Evolutionary conservation across 345 rosid species (phyloP).

Genomic region (Syzygium jambos): DNA sequence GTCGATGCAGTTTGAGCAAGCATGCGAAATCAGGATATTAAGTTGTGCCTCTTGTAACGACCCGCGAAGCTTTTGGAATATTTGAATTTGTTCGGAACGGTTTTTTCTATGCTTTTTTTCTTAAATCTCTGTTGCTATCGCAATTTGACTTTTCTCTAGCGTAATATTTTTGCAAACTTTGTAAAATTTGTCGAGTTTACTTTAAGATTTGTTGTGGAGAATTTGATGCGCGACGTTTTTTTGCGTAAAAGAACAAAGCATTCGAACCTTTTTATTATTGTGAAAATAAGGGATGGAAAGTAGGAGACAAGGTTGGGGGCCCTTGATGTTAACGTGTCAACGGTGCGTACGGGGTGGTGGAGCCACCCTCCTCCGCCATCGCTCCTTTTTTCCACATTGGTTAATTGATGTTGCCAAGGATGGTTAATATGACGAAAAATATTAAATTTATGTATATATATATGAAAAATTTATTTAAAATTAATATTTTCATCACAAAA

Average conservation of each 20-base stretch:
- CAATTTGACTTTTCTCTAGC: background rate
- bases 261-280: background rate
- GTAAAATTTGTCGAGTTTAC: background rate
- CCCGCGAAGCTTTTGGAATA: background rate
- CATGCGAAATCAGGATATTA: background rate
- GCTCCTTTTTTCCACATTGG: background rate
- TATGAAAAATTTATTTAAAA: too few relatives aligned
- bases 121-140: too few relatives aligned
- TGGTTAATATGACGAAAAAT: too few relatives aligned
- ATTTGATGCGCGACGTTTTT: background rate
- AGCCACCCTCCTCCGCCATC: slow-evolving; percentile 9
- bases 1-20: background rate
- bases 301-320: background rate
- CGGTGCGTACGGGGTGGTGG: slow-evolving; percentile 7
- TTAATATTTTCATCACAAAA: too few relatives aligned
- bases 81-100: background rate
- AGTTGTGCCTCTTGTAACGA: accelerated
- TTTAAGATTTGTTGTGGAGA: background rate
- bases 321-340: slow-evolving; percentile 31
- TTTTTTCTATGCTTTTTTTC: background rate
- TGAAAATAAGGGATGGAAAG: background rate
- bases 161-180: background rate
- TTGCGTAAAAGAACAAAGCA: accelerated
- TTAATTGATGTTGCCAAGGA: background rate
- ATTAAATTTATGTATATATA: too few relatives aligned